A percentile compares a stretch with the other conserved stretches of the same genome.
Evolutionary conservation across 345 rosid species (phyloP).

Genomic region (Hypericum androsaemum): DNA sequence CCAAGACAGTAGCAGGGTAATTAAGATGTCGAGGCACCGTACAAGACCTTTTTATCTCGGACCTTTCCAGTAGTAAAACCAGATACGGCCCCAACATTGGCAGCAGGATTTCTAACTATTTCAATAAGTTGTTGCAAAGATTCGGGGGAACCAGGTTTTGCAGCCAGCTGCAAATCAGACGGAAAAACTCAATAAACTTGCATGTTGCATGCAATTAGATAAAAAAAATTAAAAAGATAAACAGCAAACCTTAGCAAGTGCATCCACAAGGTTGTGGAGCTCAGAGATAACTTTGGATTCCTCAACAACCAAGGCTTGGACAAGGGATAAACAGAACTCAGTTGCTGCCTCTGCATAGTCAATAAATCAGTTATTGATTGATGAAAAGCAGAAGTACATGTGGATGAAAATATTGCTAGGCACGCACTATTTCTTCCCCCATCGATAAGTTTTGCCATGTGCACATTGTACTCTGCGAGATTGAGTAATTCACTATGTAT

Average conservation of each 20-base stretch:
- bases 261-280: constrained; percentile 89
- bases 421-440: constrained; percentile 91
- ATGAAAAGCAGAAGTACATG: background rate
- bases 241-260: constrained; percentile 59
- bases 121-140: constrained; percentile 78
- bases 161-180: constrained; percentile 47
- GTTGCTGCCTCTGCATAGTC: constrained; percentile 69
- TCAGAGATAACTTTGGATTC: constrained; percentile 89
- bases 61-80: constrained; percentile 48
- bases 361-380: constrained; percentile 6
- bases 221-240: background rate
- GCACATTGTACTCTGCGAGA: constrained; percentile 89
- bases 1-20: background rate
- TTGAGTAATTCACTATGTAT: constrained; percentile 74
- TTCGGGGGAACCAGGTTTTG: constrained; percentile 74
- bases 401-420: constrained; percentile 4
- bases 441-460: constrained; percentile 88
- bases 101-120: constrained; percentile 60
- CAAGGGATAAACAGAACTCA: constrained; percentile 73
- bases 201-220: background rate
- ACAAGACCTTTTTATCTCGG: constrained; percentile 65
- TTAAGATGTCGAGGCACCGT: background rate
- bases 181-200: constrained; percentile 7
- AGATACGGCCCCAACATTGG: constrained; percentile 30
- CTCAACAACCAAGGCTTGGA: constrained; percentile 68